Evolutionary conservation across 805 yeast species (phyloP), one percentile per base, ranked within the genome.

Genomic region (Danielia reshetovae): DNA sequence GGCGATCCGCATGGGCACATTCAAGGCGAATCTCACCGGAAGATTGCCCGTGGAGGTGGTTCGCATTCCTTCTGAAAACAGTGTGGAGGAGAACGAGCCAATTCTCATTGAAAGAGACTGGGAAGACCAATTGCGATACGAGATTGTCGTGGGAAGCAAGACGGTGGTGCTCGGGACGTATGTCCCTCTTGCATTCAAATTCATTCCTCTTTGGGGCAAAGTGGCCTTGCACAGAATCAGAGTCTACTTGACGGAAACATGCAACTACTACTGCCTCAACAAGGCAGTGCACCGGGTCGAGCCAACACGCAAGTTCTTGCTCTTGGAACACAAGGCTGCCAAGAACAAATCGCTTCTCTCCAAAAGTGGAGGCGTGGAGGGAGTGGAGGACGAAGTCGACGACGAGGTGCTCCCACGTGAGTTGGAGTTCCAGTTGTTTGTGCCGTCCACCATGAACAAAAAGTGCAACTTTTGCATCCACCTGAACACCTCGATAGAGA

Each of bases 81-180:
- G 87, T 26, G 72, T 82, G 16, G 97, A 93, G 55, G 90, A 85
- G 52, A 80, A 83, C 43, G 98, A 93, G 54, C 97, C 98, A 0
- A 90, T 93, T 35, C 85, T 87, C 4, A 87, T 93, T 24, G 72
- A 82, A 18, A 72, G 95, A 40, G 90, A 85, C 45, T 93, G 98
- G 98, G 97, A 90, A 57, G 88, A 85, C 54, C 86, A 85, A 54
- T 60, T 93, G 21, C 80, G 81, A 46, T 93, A 93, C 54, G 97
- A 93, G 52, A 87, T 93, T 28, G 79, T 88, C 13, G 81, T 93
- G 35, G 94, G 95, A 2, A 85, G 96, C 18, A 93, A 90, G 56
- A 81, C 88, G 18, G 78, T 93, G 35, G 80, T 94, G 7, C 68
- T 93, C 32, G 88, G 94, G 54, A 79, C 90, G 2, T 79, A 75